Evolutionary conservation across 1,284 basidiomycete genomes (phyloP), one percentile per base, ranked within the genome.

Genomic region (Taiwanofungus camphoratus): DNA sequence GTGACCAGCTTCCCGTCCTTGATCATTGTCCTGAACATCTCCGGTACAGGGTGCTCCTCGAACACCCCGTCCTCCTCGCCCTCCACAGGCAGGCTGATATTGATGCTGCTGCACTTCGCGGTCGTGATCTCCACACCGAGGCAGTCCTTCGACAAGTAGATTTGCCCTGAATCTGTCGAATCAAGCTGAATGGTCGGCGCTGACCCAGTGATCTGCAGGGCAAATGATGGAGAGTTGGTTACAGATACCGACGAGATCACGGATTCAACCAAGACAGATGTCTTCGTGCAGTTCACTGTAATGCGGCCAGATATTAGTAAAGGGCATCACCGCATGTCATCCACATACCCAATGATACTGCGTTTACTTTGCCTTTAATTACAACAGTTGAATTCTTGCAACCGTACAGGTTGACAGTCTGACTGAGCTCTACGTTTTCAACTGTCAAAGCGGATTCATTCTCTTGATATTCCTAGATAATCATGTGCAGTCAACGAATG

Each of bases 301-400:
- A 42, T 15, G 36, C 8, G 41, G 23, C 30, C 21, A 36, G 21
- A 31, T 21, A 30, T 40, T 9, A 43, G 24, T 6, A 31, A 18
- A 29, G 27, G 16, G 5, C n/a, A 12, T n/a, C 26, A 23, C 7
- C 16, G 15, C 26, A 33, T 16, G n/a, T 16, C 18, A 42, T 12
- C 15, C 5, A 70, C 82, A 57, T 58, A 93, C 92, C 77, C 52
- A 99, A 69, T 13, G 86, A 92, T 26, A 99, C 82, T 3, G 93
- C 94, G 59, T 99, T 99, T 56, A 93, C 81, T 69, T 99, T 99
- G 60, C 95, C 95, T 60, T 86, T 86, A 62, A 99, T 73, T 45
- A 89, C 68, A 41, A 99, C 71, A 1, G 87, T 88, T n/a, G 81
- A 78, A 57, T 86, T 87, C 70, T 93, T 96, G 76, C 94, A 97